These are phyloP conservation scores for Calocybe cyanea DNA, from an alignment of 768 basidiomycete species.

Conservation along the genomic window DNA sequence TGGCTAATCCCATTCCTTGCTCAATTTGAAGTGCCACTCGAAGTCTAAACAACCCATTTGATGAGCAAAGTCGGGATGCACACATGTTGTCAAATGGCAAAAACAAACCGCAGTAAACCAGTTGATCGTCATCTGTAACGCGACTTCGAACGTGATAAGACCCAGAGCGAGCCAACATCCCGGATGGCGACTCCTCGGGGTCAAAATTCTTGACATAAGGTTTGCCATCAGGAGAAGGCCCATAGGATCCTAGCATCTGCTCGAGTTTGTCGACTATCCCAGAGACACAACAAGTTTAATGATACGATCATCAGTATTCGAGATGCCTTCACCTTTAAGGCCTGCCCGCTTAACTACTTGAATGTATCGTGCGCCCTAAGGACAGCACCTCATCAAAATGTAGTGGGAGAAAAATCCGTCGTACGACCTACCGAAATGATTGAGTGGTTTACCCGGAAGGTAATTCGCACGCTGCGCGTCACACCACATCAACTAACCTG, in stretches of 20 bases:
- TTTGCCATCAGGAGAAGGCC: constrained; percentile 61
- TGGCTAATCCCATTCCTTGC: constrained; percentile 78
- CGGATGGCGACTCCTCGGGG: constrained; percentile 67
- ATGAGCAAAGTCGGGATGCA: constrained; percentile 1
- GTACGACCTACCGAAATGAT: constrained; percentile 67
- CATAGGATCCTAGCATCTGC: constrained; percentile 93
- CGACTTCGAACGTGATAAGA: constrained; percentile 75
- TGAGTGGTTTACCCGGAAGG: constrained; percentile 84
- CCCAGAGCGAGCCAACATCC: constrained; percentile 80
- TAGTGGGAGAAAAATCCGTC: not conserved
- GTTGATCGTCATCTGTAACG: constrained; percentile 84
- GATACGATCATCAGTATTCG: not conserved
- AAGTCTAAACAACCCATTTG: constrained; percentile 46
- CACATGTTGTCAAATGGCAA: not conserved
- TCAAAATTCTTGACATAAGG: constrained; percentile 77
- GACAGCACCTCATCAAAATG: constrained; percentile 11
- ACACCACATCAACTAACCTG: constrained; percentile 8
- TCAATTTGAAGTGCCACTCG: constrained; percentile 89
- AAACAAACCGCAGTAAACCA: constrained; percentile 69
- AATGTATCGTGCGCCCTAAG: constrained; percentile 76
- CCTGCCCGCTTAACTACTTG: constrained; percentile 85
- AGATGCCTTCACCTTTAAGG: constrained; percentile 56
- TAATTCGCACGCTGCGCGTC: constrained; percentile 63
- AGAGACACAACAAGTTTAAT: not conserved
- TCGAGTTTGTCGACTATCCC: constrained; percentile 83